Evolutionary conservation across 371 early-diverging fungal genomes (phyloP), one percentile per base, ranked within the genome.

Genomic region (Rhizopus sp.): DNA sequence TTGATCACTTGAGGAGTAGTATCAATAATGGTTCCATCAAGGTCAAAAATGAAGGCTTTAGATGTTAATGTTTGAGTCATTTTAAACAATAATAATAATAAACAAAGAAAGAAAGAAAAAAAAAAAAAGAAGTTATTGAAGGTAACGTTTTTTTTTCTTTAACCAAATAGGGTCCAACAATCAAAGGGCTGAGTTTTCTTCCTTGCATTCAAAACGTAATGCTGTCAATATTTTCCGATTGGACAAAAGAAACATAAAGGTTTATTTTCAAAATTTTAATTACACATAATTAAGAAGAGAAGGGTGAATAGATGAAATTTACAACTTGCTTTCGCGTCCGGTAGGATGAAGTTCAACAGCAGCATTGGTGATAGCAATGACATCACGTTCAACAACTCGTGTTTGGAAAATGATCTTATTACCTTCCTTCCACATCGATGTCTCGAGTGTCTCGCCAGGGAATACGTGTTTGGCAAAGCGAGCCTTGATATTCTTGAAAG

Each of bases 391-490:
- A 40, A 96, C 89, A 2, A 93, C 93, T 40, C 90, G 89, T 45
- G 92, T 91, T 66, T 91, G 89, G 88, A 97, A 97, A 55, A 96
- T 78, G 29, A 98, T 85, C 73, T 90, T 90, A 67, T 75, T 79
- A 29, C 88, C 90, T 66, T 94, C 96, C 58, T 88, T 85, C 97
- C 97, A 98, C 90, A 96, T 92, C 65, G 90, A 87, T 7, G 97
- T 96, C 68, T 94, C 91, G 16, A 98, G 78, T 9, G 97, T 97
- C 68, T 98, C 98, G 6, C 99, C 98, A 15, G 99, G 98, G 82
- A 92, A 88, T 55, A 97, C 97, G n/a, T 89, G 93, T 44, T 87
- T 82, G 40, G 90, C 84, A 70, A 97, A 94, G 34, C 97, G 88
- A 9, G 82, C 94, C 86, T 97, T 96, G 79, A 98, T 86, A 67